Evolutionary conservation across 2,329 filamentous ascomycete genomes (phyloP).

Genomic region (Penicillium sp.): DNA sequence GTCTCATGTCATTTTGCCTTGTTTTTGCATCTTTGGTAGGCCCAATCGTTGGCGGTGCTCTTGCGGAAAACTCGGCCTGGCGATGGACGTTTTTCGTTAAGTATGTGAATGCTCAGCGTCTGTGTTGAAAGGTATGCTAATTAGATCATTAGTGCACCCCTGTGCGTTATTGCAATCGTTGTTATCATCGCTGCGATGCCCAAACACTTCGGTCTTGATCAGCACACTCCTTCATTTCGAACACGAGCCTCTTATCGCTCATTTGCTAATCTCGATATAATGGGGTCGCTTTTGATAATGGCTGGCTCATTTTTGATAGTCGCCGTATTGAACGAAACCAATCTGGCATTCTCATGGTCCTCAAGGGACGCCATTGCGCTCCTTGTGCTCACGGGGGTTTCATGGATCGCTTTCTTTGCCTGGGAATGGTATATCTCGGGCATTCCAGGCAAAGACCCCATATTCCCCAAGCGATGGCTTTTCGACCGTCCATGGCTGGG

Average conservation of each 20-base stretch:
- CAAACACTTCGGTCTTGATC: conserved; percentile 20
- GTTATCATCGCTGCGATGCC: conserved; percentile 18
- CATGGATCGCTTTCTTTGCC: conserved; percentile 26
- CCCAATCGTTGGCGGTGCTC: conserved; percentile 21
- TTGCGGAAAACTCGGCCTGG: conserved; percentile 20
- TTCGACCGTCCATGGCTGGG: conserved; percentile 22
- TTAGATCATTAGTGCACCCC: conserved; percentile 8
- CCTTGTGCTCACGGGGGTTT: conserved; percentile 18
- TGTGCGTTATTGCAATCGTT: conserved; percentile 17
- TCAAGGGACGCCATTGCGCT: conserved; percentile 29
- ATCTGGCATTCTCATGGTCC: conserved; percentile 38
- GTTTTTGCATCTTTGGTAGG: conserved; percentile 19
- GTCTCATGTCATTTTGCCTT: conserved; percentile 19
- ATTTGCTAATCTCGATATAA: conserved; percentile 19
- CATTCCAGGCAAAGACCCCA: conserved; percentile 19
- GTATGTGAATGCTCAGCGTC: conserved; percentile 6
- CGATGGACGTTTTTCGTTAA: conserved; percentile 26
- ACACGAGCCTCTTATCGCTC: conserved; percentile 22
- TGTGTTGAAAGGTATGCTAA: background rate
- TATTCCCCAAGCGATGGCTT: conserved; percentile 25
- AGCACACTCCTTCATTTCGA: conserved; percentile 21
- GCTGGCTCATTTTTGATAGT: conserved; percentile 40
- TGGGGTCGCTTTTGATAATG: conserved; percentile 28
- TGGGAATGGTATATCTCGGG: conserved; percentile 26
- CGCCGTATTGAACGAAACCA: conserved; percentile 41